A percentile compares a stretch with the other conserved stretches of the same genome.
These are phyloP conservation scores for Fusarium sp. DNA, from an alignment of 2,329 filamentous ascomycete genomes.

Conservation along the genomic window DNA sequence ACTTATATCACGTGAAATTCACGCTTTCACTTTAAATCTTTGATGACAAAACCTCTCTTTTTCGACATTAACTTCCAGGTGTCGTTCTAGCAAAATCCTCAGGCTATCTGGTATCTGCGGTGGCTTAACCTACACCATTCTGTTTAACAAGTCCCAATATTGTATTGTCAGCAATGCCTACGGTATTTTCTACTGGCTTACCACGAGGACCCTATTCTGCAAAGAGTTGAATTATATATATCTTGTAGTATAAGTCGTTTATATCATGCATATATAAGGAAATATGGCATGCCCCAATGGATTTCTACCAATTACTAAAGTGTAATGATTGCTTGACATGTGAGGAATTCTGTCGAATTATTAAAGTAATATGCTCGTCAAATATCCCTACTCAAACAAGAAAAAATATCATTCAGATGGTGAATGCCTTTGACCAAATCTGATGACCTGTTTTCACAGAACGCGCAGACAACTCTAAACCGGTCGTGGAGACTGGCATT, in stretches of 20 bases:
- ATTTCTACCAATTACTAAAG: not conserved
- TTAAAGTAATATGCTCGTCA: not conserved
- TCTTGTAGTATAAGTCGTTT: not conserved
- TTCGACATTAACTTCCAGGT: not conserved
- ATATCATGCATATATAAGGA: not conserved
- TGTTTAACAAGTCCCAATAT: too few relatives aligned
- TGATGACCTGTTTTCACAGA: not conserved
- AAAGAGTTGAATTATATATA: not conserved
- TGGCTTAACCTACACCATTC: not conserved
- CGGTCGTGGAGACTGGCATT: not conserved
- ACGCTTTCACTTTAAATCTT: not conserved
- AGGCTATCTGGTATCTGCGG: not conserved
- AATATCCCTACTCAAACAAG: not conserved
- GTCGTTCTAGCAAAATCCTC: not conserved
- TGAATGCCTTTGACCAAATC: too few relatives aligned
- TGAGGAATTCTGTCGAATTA: too few relatives aligned
- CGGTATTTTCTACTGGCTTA: not conserved
- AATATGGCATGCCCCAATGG: not conserved
- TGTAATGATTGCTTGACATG: not conserved
- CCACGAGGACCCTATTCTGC: not conserved
- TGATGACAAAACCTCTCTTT: not conserved
- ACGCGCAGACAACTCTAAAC: not conserved
- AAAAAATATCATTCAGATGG: too few relatives aligned
- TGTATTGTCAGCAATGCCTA: not conserved
- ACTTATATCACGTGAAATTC: not conserved